phyloP scores from a whole-genome alignment of 2,329 filamentous ascomycete species.

The Sporothrix globosa region DNA sequence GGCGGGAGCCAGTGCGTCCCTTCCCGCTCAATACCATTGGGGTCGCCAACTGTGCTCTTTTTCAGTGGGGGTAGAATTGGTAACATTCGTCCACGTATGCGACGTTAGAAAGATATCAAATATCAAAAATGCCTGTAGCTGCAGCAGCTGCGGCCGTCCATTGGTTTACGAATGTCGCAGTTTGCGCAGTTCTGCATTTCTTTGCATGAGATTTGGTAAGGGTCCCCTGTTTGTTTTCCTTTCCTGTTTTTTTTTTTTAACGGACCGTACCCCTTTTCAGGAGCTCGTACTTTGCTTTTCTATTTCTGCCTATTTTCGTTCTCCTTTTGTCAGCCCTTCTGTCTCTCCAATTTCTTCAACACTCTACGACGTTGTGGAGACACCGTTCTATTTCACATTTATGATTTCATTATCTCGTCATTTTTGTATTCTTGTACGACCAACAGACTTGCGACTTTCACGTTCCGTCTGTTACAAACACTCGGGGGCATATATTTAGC shows the following conservation, averaged over 20 bases:
- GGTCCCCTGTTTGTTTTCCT: constrained; percentile 2
- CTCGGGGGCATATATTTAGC: neutral
- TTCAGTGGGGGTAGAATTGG: constrained; percentile 12
- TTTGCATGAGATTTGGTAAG: constrained; percentile 10
- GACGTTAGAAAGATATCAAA: too few relatives aligned
- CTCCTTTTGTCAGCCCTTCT: neutral
- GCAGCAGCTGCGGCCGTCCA: neutral
- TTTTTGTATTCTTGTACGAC: neutral
- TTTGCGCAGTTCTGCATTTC: constrained; percentile 1
- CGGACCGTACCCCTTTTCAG: neutral
- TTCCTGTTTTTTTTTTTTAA: neutral
- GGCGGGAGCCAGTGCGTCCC: constrained; percentile 21
- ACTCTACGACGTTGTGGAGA: too few relatives aligned
- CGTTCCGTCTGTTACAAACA: neutral
- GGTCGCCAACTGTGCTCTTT: neutral
- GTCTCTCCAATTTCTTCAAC: neutral
- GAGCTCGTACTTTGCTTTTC: neutral
- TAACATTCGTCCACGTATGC: neutral
- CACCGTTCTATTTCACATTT: too few relatives aligned
- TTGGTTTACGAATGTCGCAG: constrained; percentile 19
- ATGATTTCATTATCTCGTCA: neutral
- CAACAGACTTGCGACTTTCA: neutral
- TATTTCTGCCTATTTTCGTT: neutral
- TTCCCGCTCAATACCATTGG: constrained; percentile 6
- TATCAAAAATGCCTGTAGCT: too few relatives aligned